Conservation (phyloP, 2,329 filamentous ascomycete genomes). For the Bipolaris victoriae region DNA sequence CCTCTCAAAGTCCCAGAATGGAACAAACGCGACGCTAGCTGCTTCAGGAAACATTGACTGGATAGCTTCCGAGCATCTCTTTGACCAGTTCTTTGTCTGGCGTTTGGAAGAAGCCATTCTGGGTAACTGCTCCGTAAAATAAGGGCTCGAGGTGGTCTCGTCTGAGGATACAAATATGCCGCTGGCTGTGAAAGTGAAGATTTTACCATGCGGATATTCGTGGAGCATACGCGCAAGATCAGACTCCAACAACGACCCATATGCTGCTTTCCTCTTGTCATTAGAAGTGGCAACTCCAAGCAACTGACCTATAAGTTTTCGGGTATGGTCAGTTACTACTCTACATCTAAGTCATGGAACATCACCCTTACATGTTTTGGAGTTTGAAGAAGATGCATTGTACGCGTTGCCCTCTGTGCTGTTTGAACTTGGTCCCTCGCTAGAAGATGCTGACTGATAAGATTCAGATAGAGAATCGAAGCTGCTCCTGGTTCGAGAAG, state of each 20-base stretch:
- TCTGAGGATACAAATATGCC: constrained; percentile 31
- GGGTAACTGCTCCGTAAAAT: not conserved
- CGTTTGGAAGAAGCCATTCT: constrained; percentile 1
- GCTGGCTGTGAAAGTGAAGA: constrained; percentile 31
- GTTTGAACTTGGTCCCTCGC: constrained; percentile 19
- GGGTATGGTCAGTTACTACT: not conserved
- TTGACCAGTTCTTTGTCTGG: constrained; percentile 2
- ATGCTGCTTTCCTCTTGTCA: constrained; percentile 8
- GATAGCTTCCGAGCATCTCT: constrained; percentile 54
- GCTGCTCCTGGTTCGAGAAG: constrained; percentile 5
- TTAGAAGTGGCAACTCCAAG: constrained; percentile 28
- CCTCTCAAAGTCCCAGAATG: constrained; percentile 49
- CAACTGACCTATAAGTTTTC: constrained; percentile 17
- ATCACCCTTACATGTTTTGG: constrained; percentile 22
- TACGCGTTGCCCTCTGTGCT: not conserved
- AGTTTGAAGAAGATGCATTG: constrained; percentile 5
- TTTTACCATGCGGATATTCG: constrained; percentile 33
- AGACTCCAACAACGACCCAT: constrained; percentile 25
- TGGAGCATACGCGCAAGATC: constrained; percentile 31
- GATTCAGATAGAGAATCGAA: constrained; percentile 15
- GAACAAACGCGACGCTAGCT: constrained; percentile 46
- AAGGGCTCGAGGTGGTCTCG: constrained; percentile 14
- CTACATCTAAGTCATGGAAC: not conserved
- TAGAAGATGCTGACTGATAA: constrained; percentile 23
- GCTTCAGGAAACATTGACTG: constrained; percentile 56